phyloP scores from a whole-genome alignment of 805 yeast species.

The Metschnikowia proteae region DNA sequence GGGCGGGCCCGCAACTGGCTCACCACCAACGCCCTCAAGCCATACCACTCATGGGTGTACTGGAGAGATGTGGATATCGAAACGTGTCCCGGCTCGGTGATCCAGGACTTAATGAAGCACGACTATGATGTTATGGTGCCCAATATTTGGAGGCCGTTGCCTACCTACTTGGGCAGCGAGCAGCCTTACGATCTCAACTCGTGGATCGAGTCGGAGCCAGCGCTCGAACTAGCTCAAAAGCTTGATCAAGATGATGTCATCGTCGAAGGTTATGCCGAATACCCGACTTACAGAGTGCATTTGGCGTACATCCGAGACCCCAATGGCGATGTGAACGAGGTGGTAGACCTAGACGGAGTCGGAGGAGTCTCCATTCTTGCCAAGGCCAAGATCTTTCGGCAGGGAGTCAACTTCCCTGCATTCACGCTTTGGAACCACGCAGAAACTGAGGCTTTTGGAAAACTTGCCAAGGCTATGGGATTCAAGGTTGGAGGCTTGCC shows the following conservation, averaged over 20 bases:
- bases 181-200: conserved; percentile 96
- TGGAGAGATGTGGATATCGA: conserved; percentile 90
- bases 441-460: conserved; percentile 85
- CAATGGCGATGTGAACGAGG: conserved; percentile 57
- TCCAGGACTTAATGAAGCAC: conserved; percentile 66
- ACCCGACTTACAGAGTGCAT: conserved; percentile 83
- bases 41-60: conserved; percentile 87
- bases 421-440: conserved; percentile 82
- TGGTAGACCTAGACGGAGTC: conserved; percentile 75
- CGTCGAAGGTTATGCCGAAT: conserved; percentile 85
- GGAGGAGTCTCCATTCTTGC: conserved; percentile 85
- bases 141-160: conserved; percentile 96
- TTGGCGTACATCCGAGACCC: conserved; percentile 66
- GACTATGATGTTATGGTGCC: conserved; percentile 74
- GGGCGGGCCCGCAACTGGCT: conserved; percentile 87
- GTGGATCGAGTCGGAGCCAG: conserved; percentile 88
- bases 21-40: conserved; percentile 66
- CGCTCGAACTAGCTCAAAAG: conserved; percentile 58
- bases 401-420: conserved; percentile 82
- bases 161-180: conserved; percentile 82
- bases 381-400: conserved; percentile 67
- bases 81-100: conserved; percentile 72
- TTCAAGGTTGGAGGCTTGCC: conserved; percentile 84
- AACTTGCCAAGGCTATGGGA: conserved; percentile 75
- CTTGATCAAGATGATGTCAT: conserved; percentile 79